Conservation (phyloP, 1,284 basidiomycete genomes). For the Cystobasidium pallidum region DNA sequence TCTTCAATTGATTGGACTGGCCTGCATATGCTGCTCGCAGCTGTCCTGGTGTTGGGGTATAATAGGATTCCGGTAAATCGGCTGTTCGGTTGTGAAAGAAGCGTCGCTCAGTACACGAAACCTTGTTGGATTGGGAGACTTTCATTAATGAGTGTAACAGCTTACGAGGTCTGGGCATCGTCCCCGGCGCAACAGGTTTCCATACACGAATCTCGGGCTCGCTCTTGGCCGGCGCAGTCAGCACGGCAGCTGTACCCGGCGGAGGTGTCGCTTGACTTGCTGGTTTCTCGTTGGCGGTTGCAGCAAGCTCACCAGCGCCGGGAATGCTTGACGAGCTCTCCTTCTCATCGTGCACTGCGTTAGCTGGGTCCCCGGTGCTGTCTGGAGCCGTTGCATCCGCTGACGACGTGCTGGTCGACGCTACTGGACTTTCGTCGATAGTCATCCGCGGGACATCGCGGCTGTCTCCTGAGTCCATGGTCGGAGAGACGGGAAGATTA, state of each 20-base stretch:
- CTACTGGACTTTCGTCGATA: neutral
- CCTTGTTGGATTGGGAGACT: too few relatives aligned
- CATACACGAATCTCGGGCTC: slow-evolving; percentile 16
- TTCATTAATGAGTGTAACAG: neutral
- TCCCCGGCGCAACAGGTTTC: slow-evolving; percentile 34
- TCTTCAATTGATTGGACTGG: slow-evolving; percentile 66
- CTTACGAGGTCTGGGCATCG: slow-evolving; percentile 22
- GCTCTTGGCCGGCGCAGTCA: neutral
- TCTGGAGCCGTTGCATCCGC: slow-evolving; percentile 9
- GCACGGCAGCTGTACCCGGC: neutral
- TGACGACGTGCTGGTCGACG: slow-evolving; percentile 20
- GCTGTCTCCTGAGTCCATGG: neutral
- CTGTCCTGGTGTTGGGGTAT: slow-evolving; percentile 73
- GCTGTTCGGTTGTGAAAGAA: neutral
- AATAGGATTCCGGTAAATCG: slow-evolving; percentile 70
- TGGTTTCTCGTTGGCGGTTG: neutral
- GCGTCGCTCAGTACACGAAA: too few relatives aligned
- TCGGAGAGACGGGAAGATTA: neutral
- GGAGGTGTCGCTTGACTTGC: neutral
- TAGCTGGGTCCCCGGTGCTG: neutral
- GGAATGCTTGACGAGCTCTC: neutral
- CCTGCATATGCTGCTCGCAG: slow-evolving; percentile 68
- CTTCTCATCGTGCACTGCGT: neutral
- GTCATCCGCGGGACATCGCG: neutral
- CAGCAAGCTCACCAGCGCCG: neutral